These are phyloP conservation scores for Leccinum variabile DNA, from an alignment of 1,284 basidiomycete species.

Conservation along the genomic window DNA sequence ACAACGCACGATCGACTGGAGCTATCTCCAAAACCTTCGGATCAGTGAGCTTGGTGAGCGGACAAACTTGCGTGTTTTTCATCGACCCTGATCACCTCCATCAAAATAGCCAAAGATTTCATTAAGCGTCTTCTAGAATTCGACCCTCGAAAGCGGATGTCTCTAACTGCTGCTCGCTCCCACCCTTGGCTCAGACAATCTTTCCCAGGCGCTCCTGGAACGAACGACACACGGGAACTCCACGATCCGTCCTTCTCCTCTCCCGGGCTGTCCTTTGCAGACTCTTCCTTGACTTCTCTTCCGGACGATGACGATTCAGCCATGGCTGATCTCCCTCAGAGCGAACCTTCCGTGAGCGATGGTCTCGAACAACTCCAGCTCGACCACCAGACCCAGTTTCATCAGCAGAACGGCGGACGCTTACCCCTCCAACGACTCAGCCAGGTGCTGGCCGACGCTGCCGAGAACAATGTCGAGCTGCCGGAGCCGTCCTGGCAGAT, in stretches of 20 bases:
- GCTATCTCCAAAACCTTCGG: slow-evolving; percentile 40
- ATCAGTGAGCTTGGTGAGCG: slow-evolving; percentile 42
- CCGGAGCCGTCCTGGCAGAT: slow-evolving; percentile 36
- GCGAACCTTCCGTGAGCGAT: slow-evolving; percentile 37
- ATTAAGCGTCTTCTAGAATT: slow-evolving; percentile 41
- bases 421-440: slow-evolving; percentile 48
- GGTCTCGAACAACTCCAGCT: slow-evolving; percentile 38
- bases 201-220: not conserved
- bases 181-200: slow-evolving; percentile 63
- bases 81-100: slow-evolving; percentile 1
- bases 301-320: slow-evolving; percentile 35
- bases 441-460: slow-evolving; percentile 44
- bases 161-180: slow-evolving; percentile 53
- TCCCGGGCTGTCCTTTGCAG: slow-evolving; percentile 14
- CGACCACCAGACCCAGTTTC: slow-evolving; percentile 12
- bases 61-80: not conserved
- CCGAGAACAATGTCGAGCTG: slow-evolving; percentile 20
- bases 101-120: slow-evolving; percentile 36
- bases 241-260: slow-evolving; percentile 21
- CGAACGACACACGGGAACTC: slow-evolving; percentile 7
- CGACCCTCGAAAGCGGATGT: slow-evolving; percentile 57
- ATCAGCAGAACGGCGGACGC: slow-evolving; percentile 14
- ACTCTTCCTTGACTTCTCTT: slow-evolving; percentile 26
- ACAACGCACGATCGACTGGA: slow-evolving; percentile 63
- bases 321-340: slow-evolving; percentile 30